phyloP scores from a whole-genome alignment of 345 rosid species.

The Leavenworthia alabamica region DNA sequence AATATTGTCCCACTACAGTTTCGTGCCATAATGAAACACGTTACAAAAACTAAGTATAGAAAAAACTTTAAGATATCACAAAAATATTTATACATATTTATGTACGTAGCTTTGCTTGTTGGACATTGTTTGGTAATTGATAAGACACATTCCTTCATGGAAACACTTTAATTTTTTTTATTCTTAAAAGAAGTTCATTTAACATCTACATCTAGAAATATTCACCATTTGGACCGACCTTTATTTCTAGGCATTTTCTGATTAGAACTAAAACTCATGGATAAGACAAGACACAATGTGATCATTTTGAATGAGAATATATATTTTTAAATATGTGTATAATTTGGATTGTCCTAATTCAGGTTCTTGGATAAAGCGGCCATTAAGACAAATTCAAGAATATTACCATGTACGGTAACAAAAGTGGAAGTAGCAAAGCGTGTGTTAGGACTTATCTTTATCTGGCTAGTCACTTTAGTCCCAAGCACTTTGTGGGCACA shows the following conservation, averaged over 20 bases:
- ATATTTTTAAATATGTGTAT: background rate
- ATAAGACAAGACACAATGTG: constrained; percentile 2
- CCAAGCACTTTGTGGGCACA: constrained; percentile 91
- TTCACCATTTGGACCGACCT: background rate
- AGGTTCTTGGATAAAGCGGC: constrained; percentile 95
- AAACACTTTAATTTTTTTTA: background rate
- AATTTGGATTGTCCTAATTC: background rate
- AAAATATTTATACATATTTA: background rate
- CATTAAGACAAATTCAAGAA: constrained; percentile 35
- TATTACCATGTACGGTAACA: constrained; percentile 60
- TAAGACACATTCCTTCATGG: background rate
- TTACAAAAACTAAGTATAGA: constrained; percentile 4
- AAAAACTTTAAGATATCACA: background rate
- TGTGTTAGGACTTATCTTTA: constrained; percentile 55
- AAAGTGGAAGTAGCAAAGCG: constrained; percentile 83
- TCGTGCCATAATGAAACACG: background rate
- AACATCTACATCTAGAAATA: background rate
- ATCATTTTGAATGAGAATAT: background rate
- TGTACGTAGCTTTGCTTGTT: background rate
- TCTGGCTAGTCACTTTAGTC: constrained; percentile 72
- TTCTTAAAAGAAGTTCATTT: background rate
- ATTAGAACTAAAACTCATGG: background rate
- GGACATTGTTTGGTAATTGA: background rate
- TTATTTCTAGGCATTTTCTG: background rate
- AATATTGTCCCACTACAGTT: constrained; percentile 22